phyloP scores from a whole-genome alignment of 2,329 filamentous ascomycete species.

The Ophiostoma himal-ulmi region DNA sequence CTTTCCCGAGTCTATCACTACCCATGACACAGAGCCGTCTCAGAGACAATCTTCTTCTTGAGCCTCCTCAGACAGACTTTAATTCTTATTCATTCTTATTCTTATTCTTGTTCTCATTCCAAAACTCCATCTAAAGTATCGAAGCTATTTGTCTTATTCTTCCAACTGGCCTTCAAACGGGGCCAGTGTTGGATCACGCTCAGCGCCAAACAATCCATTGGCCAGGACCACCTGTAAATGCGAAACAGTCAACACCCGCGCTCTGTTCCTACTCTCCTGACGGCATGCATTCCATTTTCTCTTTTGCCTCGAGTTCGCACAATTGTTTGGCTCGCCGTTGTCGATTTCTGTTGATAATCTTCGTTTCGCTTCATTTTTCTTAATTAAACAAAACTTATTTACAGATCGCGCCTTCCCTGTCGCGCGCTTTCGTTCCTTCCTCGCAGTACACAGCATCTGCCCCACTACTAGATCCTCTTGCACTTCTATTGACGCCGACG shows the following conservation, averaged over 20 bases:
- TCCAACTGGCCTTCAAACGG: conserved; percentile 5
- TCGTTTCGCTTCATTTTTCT: background rate
- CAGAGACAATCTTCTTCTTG: background rate
- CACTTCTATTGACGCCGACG: conserved; percentile 13
- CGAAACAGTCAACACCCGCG: conserved; percentile 22
- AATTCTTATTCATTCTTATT: background rate
- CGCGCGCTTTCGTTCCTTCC: conserved; percentile 2
- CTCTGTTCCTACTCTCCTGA: background rate
- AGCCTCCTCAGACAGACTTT: background rate
- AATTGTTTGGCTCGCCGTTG: conserved; percentile 3
- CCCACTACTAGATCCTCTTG: background rate
- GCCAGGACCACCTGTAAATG: conserved; percentile 21
- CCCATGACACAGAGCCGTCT: background rate
- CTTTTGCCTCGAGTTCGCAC: background rate
- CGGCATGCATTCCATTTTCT: background rate
- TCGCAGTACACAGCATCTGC: background rate
- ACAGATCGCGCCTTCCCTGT: conserved; percentile 4
- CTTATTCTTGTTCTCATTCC: background rate
- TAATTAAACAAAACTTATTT: background rate
- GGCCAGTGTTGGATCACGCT: conserved; percentile 17
- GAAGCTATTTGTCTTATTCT: too few relatives aligned
- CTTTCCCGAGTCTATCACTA: background rate
- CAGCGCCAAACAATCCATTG: conserved; percentile 26
- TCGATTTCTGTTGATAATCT: background rate
- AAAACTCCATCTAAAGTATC: too few relatives aligned